Percentiles rank a stretch among this genome's conserved stretches.
These are phyloP conservation scores for Glycine soja DNA, from an alignment of 306 rosid species.

Conservation along the genomic window DNA sequence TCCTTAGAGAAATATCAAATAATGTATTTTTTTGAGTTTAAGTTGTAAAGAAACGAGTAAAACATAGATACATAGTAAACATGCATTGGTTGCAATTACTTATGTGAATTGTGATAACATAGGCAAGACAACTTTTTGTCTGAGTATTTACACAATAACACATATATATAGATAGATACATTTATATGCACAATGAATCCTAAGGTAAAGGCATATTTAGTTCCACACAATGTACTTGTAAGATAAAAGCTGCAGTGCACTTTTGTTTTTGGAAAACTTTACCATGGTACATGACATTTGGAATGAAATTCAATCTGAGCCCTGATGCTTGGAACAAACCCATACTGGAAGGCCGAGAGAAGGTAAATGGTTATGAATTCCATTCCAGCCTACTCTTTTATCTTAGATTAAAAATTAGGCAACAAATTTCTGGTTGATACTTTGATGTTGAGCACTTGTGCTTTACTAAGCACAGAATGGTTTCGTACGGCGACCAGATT, in stretches of 20 bases:
- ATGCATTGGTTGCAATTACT: neutral
- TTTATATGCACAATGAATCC: neutral
- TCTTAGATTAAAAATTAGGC: slow-evolving; percentile 4
- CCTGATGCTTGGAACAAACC: slow-evolving; percentile 15
- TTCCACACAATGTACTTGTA: neutral
- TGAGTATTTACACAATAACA: neutral
- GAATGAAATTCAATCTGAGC: slow-evolving; percentile 2
- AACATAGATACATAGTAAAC: neutral
- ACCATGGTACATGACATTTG: neutral
- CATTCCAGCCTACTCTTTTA: slow-evolving; percentile 21
- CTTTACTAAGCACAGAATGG: slow-evolving; percentile 18
- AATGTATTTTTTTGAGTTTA: slow-evolving; percentile 20
- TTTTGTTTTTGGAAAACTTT: slow-evolving; percentile 22
- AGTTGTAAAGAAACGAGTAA: neutral
- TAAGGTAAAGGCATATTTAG: neutral
- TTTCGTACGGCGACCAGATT: neutral
- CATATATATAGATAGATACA: neutral
- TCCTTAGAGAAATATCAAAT: neutral
- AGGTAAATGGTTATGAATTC: neutral
- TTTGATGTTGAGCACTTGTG: neutral
- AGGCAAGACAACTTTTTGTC: neutral
- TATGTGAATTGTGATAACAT: neutral
- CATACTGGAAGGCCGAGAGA: neutral
- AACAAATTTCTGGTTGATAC: slow-evolving; percentile 1
- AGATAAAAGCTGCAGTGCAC: neutral